Evolutionary conservation across 2,329 filamentous ascomycete genomes (phyloP), one percentile per base, ranked within the genome.

Genomic region (Talaromyces funiculosus): DNA sequence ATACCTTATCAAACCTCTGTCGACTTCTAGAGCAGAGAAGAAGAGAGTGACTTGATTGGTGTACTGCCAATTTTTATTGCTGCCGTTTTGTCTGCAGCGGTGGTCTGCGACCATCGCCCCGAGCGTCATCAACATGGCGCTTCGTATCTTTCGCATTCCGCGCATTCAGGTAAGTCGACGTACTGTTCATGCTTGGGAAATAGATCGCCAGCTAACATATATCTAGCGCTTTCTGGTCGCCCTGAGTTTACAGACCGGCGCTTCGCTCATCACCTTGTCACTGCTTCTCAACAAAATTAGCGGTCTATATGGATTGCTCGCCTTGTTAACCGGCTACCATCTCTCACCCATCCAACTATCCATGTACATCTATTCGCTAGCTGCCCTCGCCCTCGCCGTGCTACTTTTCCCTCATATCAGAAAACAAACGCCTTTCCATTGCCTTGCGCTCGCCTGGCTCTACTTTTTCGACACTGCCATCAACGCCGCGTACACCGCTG

Each of bases 251-350:
- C 89, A 90, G 68, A 93, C 90, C 35, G 92, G 90, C 66, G 88
- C 90, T 51, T 90, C 94, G 67, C 83, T 97, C 69, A 91, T 96
- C 69, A 87, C 89, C 4, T 82, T 94, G 63, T 86, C 89, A 10
- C 84, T 96, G 65, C 82, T 95, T 59, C 87, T 97, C 78, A 97
- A 97, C 82, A 96, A 96, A 76, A 85, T 92, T 66, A 93, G 90
- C 54, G 92, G 92, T 61, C 81, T 96, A 67, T 97, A 96, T 76
- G 92, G 92, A 65, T 82, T 97, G 45, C 87, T 97, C 67, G 92
- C 92, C 62, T 84, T 96, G 67, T 81, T 96, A 65, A 96, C 92
- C 24, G 93, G 93, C 72, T 92, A 90, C 75, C 81, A 88, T 67
- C 85, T 96, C 64, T 92, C 90, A 58, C 82, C 86, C 31, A 83